phyloP scores from a whole-genome alignment of 495 filamentous ascomycete species.

The Aspergillus affinis region DNA sequence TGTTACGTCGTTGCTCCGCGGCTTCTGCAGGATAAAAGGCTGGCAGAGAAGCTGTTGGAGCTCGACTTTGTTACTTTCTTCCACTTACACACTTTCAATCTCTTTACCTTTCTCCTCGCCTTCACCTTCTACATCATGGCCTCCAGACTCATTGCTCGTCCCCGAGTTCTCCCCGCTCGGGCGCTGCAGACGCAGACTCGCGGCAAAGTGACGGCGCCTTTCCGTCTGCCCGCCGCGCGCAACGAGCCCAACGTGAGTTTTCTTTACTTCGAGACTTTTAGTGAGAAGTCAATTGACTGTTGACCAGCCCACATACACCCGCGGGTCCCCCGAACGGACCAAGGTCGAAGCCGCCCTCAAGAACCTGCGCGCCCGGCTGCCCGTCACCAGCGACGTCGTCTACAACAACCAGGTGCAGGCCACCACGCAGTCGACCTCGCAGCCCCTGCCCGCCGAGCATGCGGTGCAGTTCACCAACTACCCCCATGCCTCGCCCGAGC shows the following conservation, averaged over 20 bases:
- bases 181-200: slow-evolving; percentile 28
- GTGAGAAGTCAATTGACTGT: too few relatives aligned
- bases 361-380: slow-evolving; percentile 45
- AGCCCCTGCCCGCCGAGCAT: slow-evolving; percentile 76
- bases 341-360: slow-evolving; percentile 65
- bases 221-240: slow-evolving; percentile 35
- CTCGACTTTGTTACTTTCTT: not conserved
- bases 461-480: slow-evolving; percentile 68
- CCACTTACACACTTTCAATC: not conserved
- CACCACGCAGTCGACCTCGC: slow-evolving; percentile 35
- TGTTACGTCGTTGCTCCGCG: too few relatives aligned
- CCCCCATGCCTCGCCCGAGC: slow-evolving; percentile 65
- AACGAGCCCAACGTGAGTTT: slow-evolving; percentile 40
- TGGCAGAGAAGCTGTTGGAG: not conserved
- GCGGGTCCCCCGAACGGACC: slow-evolving; percentile 67
- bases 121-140: not conserved
- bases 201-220: slow-evolving; percentile 32
- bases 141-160: not conserved
- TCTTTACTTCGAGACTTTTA: not conserved
- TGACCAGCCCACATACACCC: slow-evolving; percentile 68
- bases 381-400: slow-evolving; percentile 46
- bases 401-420: slow-evolving; percentile 58
- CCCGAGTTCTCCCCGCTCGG: slow-evolving; percentile 12
- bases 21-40: too few relatives aligned
- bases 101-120: not conserved